phyloP scores from a whole-genome alignment of 1,284 basidiomycete genomes.

The Schizophyllum amplum region DNA sequence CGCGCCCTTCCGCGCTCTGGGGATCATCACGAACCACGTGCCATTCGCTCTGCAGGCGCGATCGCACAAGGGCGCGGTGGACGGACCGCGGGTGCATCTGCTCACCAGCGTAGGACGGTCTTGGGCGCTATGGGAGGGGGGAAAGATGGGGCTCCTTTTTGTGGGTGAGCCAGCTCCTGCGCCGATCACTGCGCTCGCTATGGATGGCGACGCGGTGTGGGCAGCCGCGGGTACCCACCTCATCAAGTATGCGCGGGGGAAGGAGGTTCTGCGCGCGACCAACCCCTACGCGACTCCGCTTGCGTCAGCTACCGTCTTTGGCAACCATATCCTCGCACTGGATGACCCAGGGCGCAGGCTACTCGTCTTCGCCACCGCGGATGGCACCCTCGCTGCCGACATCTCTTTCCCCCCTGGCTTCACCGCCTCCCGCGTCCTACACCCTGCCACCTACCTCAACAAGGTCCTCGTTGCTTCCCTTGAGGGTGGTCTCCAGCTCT shows the following conservation, averaged over 20 bases:
- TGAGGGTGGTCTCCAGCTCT: conserved; percentile 84
- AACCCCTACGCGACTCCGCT: conserved; percentile 60
- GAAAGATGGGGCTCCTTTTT: conserved; percentile 87
- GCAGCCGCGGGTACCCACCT: conserved; percentile 64
- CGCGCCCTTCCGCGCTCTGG: conserved; percentile 91
- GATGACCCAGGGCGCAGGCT: conserved; percentile 77
- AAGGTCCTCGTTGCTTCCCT: conserved; percentile 85
- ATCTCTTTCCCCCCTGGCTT: conserved; percentile 77
- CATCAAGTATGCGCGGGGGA: conserved; percentile 81
- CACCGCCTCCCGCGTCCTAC: conserved; percentile 77
- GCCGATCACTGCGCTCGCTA: conserved; percentile 68
- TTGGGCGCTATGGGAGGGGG: conserved; percentile 97
- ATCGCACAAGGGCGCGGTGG: conserved; percentile 80
- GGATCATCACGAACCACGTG: conserved; percentile 86
- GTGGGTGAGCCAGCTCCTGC: conserved; percentile 82
- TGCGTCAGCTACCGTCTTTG: conserved; percentile 67
- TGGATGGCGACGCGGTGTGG: conserved; percentile 87
- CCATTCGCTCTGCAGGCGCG: conserved; percentile 87
- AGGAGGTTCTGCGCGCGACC: conserved; percentile 56
- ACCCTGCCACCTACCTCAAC: conserved; percentile 96
- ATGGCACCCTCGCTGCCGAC: conserved; percentile 47
- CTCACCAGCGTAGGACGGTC: conserved; percentile 85
- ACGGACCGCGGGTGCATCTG: conserved; percentile 75
- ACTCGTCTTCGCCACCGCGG: conserved; percentile 72
- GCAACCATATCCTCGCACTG: conserved; percentile 70